Conservation (phyloP, 192 early-diverging fungal species). For the Umbelopsis ramanniana region DNA sequence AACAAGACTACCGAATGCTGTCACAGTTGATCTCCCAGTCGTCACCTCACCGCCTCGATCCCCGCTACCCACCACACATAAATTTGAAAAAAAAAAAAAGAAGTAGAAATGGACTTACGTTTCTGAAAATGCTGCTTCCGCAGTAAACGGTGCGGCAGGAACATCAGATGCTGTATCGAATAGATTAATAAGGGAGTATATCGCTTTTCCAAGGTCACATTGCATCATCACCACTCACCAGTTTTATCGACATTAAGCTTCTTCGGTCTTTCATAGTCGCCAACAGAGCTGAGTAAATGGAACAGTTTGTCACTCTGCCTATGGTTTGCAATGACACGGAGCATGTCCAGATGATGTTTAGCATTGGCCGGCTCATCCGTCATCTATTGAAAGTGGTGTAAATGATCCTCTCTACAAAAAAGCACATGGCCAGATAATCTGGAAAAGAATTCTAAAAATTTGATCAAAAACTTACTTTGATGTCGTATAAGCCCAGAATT, state of each 20-base stretch:
- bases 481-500: constrained; percentile 33
- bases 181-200: background rate
- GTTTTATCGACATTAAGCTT: background rate
- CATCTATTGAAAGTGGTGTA: constrained; percentile 16
- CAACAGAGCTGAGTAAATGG: constrained; percentile 13
- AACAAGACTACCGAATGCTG: too few species aligned
- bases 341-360: constrained; percentile 32
- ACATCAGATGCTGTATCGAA: background rate
- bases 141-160: background rate
- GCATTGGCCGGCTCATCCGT: constrained; percentile 37
- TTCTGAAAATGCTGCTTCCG: constrained; percentile 19
- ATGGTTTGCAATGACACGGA: constrained; percentile 26
- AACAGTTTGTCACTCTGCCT: constrained; percentile 25
- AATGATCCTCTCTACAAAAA: background rate
- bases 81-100: background rate
- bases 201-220: background rate
- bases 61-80: background rate
- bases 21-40: background rate
- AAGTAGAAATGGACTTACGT: constrained; percentile 3
- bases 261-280: background rate
- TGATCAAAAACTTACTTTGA: constrained; percentile 24
- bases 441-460: too few species aligned
- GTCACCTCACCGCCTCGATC: background rate
- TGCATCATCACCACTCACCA: background rate
- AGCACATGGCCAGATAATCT: too few species aligned